phyloP scores from a whole-genome alignment of 2,329 filamentous ascomycete genomes.

The Epichloe uncinata region DNA sequence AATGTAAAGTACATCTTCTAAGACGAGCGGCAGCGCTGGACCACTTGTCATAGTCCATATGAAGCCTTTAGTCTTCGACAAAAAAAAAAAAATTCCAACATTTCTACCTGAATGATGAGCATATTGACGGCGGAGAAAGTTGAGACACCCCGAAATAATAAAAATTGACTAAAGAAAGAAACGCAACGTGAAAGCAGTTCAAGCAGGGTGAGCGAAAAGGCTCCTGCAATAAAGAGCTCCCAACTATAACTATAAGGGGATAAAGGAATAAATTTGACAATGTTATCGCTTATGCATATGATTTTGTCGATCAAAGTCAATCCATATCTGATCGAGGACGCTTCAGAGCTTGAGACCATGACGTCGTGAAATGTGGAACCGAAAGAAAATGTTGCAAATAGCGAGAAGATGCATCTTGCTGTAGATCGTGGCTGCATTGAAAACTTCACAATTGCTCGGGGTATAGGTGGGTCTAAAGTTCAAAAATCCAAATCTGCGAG shows the following conservation, averaged over 20 bases:
- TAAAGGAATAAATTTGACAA: background rate
- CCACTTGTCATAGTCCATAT: background rate
- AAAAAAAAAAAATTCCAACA: background rate
- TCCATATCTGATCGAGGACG: background rate
- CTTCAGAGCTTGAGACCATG: conserved; percentile 2
- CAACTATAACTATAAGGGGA: background rate
- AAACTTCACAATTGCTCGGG: conserved; percentile 8
- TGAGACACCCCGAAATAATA: background rate
- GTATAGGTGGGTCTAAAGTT: conserved; percentile 18
- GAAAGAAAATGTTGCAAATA: background rate
- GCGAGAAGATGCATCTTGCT: background rate
- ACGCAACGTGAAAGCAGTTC: background rate
- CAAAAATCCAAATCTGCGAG: conserved; percentile 34
- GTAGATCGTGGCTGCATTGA: background rate
- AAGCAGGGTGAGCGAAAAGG: background rate
- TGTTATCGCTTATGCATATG: background rate
- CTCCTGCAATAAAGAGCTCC: background rate
- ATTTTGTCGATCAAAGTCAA: background rate
- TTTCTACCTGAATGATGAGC: no score
- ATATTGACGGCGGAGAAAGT: background rate
- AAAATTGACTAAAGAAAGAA: background rate
- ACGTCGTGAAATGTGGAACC: conserved; percentile 8
- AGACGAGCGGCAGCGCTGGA: background rate
- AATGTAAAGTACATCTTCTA: background rate
- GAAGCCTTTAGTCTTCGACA: background rate